Base-by-base conservation (phyloP, 768 basidiomycete genomes). In the Daedaleopsis nitida region DNA sequence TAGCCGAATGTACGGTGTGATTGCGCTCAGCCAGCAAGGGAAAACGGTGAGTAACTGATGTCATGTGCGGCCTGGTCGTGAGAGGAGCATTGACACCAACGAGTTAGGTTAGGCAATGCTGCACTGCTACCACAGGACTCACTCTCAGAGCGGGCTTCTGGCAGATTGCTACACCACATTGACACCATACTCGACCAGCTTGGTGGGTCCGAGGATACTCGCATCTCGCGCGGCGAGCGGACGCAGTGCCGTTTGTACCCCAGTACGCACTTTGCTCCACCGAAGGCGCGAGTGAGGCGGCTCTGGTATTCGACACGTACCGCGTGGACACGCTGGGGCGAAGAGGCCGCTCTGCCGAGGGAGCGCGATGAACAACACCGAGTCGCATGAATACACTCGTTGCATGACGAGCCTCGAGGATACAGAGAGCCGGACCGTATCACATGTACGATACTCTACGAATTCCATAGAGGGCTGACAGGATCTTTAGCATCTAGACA, bases 151-250 rank as follows among this genome's bases (percentile, higher is more conserved):
- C 50, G 55, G 19, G n/a, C 16, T 37, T 27, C 34, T 45, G 43
- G 55, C 11, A 23, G 39, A 52, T 55, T 45, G 35, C 17, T 43
- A 21, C 34, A 56, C 55, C 60, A 45, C 14, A 12, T 9, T 17
- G 17, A 17, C 39, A 42, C 39, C 39, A 42, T 13, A 45, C 58
- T 45, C 55, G 52, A 47, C 47, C 10, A 42, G 39, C 13, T 13
- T 54, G 52, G 53, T 53, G 53, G 59, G 23, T 45, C 45, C 59
- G 59, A 59, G 24, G n/a, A 43, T 6, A 16, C 32, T 14, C 21
- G 34, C 21, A 17, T 12, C 39, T 13, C 11, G 39, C 39, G 32
- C n/a, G 10, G 19, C 38, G 16, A 42, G 19, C 50, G 42, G 49
- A 35, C 6, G 17, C 27, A 16, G 1, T 47, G 45, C 4, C 27